Percentiles rank a stretch among this genome's conserved stretches.
These are phyloP conservation scores for Ogataea trehaloabstinens DNA, from an alignment of 805 yeast genomes.

Conservation along the genomic window DNA sequence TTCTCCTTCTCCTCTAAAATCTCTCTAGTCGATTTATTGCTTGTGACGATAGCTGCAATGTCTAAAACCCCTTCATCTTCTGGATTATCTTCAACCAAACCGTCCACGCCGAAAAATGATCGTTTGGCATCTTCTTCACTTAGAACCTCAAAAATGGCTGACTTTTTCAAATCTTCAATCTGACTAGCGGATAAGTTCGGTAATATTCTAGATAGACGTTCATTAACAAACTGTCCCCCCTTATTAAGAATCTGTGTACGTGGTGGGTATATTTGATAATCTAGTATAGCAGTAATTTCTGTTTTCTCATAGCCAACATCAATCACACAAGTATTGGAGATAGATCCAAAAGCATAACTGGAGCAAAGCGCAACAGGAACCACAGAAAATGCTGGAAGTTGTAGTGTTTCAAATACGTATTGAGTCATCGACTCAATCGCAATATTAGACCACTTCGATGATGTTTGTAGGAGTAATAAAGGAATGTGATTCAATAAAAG, in stretches of 20 bases:
- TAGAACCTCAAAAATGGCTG: constrained; percentile 76
- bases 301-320: constrained; percentile 78
- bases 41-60: constrained; percentile 84
- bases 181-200: constrained; percentile 58
- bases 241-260: constrained; percentile 35
- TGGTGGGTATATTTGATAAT: constrained; percentile 59
- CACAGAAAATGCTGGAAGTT: constrained; percentile 68
- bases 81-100: constrained; percentile 30
- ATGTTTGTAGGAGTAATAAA: constrained; percentile 58
- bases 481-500: constrained; percentile 49
- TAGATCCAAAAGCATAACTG: constrained; percentile 66
- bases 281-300: constrained; percentile 78
- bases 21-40: constrained; percentile 62
- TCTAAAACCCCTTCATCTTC: constrained; percentile 76
- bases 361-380: constrained; percentile 68
- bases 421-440: constrained; percentile 70
- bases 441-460: constrained; percentile 65
- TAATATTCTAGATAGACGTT: constrained; percentile 46
- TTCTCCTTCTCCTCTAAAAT: constrained; percentile 31
- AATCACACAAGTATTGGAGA: constrained; percentile 67
- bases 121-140: constrained; percentile 61
- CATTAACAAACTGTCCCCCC: constrained; percentile 73
- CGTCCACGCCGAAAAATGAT: constrained; percentile 61
- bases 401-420: constrained; percentile 70
- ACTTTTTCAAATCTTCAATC: constrained; percentile 70